Percentiles rank a stretch among this genome's conserved stretches.
phyloP scores from a whole-genome alignment of 768 basidiomycete genomes.

The Fomitopsis serialis region DNA sequence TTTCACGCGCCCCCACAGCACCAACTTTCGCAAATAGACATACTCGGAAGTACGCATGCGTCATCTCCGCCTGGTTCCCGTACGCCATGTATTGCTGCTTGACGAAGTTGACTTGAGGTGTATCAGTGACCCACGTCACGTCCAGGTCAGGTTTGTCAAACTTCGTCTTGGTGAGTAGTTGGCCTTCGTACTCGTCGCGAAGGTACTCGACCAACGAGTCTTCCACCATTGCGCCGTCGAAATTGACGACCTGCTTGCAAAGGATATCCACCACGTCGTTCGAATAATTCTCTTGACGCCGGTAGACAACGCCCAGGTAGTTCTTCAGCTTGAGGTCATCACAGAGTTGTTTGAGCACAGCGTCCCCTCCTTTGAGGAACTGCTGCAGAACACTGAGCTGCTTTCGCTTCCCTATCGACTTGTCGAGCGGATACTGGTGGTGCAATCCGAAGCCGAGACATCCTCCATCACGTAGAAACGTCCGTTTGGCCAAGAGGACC shows the following conservation, averaged over 20 bases:
- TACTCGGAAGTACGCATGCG: conserved; percentile 9
- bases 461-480: conserved; percentile 33
- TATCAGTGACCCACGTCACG: background rate
- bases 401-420: background rate
- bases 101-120: background rate
- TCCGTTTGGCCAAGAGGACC: conserved; percentile 25
- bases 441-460: conserved; percentile 35
- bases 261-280: background rate
- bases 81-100: conserved; percentile 9
- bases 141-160: background rate
- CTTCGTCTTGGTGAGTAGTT: background rate
- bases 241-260: background rate
- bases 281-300: too few relatives aligned
- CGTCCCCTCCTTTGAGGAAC: conserved; percentile 10
- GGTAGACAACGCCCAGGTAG: conserved; percentile 2
- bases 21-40: conserved; percentile 7
- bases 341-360: conserved; percentile 1
- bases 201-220: background rate
- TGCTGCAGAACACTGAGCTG: background rate
- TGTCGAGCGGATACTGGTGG: conserved; percentile 22
- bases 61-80: conserved; percentile 10
- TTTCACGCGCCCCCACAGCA: background rate
- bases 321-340: conserved; percentile 1
- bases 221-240: background rate
- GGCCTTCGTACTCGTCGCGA: background rate